Base-by-base conservation (phyloP, 73 alveolate genomes). In the Blepharisma japonicum region DNA sequence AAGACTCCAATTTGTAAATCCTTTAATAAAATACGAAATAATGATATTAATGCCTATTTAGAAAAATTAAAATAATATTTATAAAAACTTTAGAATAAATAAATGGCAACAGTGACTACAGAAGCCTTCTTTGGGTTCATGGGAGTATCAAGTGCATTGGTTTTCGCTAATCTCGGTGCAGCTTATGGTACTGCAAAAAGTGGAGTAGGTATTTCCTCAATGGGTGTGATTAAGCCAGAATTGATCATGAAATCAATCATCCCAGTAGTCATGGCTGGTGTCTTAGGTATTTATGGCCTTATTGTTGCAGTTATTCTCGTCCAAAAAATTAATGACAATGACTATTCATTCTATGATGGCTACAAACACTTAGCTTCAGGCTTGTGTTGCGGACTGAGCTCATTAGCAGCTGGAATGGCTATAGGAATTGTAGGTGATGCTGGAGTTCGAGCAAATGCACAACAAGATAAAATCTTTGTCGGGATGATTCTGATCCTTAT, bases 71-170 rank as follows among this genome's bases (percentile, higher is more conserved):
- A 32, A 32, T 32, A 32, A 32, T 32, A 32, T 1, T 32, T 32
- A 32, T 1, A 32, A 1, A 32, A 32, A 20, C 47, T 45, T 7
- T 7, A 18, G 11, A 68, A 23, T 55, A 39, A 7, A 55, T 27
- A 72, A 46, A 48, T 23, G 51, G 49, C 55, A 21, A 83, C 79
- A 53, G 46, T 32, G n/a, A 46, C 71, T 5, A 86, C 86, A 20
- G 85, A 91, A 20, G 54, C 92, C 25, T 94, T 94, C 97, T 96
- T 86, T 87, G 98, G 99, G 68, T 95, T 82, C 86, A 87, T 94
- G 87, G 99, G 99, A 55, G 97, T 97, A 45, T 91, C 99, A 46
- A 76, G 94, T 66, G 98, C 98, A 27, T 78, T 92, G 83, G 92
- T 88, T 53, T 88, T 93, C 86, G 97, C 99, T 72, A 93, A 90